Percentiles rank a stretch among this genome's conserved stretches.
phyloP scores from a whole-genome alignment of 164 flowering plant genomes.

The Sextonia rubra region DNA sequence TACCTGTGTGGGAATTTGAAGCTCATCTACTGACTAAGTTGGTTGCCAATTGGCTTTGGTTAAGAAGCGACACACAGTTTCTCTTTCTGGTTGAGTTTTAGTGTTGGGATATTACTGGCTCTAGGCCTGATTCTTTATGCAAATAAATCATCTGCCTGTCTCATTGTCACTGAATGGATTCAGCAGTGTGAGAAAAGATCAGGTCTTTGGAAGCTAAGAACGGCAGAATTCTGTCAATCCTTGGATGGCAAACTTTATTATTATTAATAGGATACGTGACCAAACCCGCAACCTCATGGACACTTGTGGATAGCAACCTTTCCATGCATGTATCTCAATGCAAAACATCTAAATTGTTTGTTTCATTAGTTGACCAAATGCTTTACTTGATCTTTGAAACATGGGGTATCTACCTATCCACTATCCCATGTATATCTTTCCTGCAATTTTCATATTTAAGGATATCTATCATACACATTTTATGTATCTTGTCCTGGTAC shows the following conservation, averaged over 20 bases:
- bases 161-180: background rate
- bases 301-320: background rate
- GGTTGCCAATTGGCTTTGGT: background rate
- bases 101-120: background rate
- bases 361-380: background rate
- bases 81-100: background rate
- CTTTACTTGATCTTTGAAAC: background rate
- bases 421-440: no score
- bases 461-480: background rate
- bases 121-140: background rate
- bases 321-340: background rate
- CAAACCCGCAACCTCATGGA: no score
- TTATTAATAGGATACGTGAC: no score
- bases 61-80: background rate
- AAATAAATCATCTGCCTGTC: background rate
- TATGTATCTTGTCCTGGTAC: background rate
- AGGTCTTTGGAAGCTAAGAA: background rate
- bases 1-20: background rate
- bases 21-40: background rate
- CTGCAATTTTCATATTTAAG: background rate
- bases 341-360: background rate
- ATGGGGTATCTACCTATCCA: no score
- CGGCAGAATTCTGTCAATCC: background rate
- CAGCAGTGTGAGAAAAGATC: no score
- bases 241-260: no score